These are phyloP conservation scores for Friedmanniomyces simplex DNA, from an alignment of 495 filamentous ascomycete species.

Conservation along the genomic window DNA sequence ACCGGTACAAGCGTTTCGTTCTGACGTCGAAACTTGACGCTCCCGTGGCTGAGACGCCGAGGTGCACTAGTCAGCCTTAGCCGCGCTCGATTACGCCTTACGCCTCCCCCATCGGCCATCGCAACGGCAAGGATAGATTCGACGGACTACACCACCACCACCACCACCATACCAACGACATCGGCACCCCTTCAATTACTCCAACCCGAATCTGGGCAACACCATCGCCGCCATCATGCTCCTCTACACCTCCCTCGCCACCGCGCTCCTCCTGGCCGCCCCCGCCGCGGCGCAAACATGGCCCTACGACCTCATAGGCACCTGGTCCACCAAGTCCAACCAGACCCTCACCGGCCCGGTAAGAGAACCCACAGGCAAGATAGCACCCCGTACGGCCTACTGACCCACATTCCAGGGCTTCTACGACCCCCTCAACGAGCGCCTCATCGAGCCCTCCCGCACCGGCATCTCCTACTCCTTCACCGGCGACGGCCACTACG, in stretches of 20 bases:
- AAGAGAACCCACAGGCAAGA: slow-evolving; percentile 23
- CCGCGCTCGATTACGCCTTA: not conserved
- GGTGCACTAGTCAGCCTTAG: not conserved
- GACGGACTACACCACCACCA: not conserved
- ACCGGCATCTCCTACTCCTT: slow-evolving; percentile 80
- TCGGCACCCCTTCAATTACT: not conserved
- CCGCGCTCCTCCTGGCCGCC: slow-evolving; percentile 2
- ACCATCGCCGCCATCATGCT: slow-evolving; percentile 3
- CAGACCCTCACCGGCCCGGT: slow-evolving; percentile 66
- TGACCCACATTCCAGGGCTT: slow-evolving; percentile 44
- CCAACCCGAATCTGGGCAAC: not conserved
- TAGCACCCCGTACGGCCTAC: not conserved
- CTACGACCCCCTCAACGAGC: slow-evolving; percentile 61
- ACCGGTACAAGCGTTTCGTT: too few relatives aligned
- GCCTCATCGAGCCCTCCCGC: slow-evolving; percentile 55
- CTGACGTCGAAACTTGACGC: too few relatives aligned
- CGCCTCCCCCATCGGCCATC: not conserved
- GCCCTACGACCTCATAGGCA: slow-evolving; percentile 47
- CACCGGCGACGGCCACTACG: slow-evolving; percentile 58
- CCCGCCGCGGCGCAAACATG: slow-evolving; percentile 4
- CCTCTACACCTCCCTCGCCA: slow-evolving; percentile 16
- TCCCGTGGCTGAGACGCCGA: too few relatives aligned
- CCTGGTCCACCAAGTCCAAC: slow-evolving; percentile 68
- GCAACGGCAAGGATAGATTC: not conserved
- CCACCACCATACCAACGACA: not conserved